Base-by-base conservation (phyloP, 2,329 filamentous ascomycete genomes). In the Paracoccidioides brasiliensis region DNA sequence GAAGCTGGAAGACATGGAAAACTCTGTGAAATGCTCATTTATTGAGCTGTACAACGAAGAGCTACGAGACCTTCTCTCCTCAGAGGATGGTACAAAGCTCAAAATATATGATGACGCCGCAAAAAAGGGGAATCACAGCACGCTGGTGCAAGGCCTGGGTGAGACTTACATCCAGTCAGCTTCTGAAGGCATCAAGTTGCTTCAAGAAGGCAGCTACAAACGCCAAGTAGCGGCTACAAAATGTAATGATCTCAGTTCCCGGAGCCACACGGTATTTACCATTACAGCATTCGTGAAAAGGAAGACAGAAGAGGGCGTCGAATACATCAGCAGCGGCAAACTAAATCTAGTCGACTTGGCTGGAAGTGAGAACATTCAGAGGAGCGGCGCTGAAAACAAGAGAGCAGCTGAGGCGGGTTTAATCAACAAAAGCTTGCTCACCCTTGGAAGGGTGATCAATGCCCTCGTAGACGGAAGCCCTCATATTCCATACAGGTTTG, bases 151-250 rank as follows among this genome's bases (percentile, higher is more conserved):
- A 69, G 93, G 93, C 3, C 95, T 98, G 89, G 94, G 97, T 69
- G 93, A 98, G 71, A 86, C 86, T 5, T 88, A 95, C 68, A 95
- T 98, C 64, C 87, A 88, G 66, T 86, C 78, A 60, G 90, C 93
- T 0, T 78, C 81, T 10, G 86, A 90, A 52, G 93, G 93, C 58
- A 90, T 98, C 70, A 86, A 88, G 71, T 79, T 96, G 59, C 80
- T 98, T 48, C 88, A 93, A 64, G 80, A 85, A 60, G 94, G 93
- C 59, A 96, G 90, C 70, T 79, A 93, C 72, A 95, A 90, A 71
- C 86, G 93, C 52, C 93, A 98, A 71, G 93, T 98, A n/a, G 94
- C 93, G 5, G 90, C 94, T 3, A 98, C 93, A n/a, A 97, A 97
- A 72, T 98, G 93, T 80, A 98, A 98, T 69, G 93, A 98, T 64